A percentile compares a stretch with the other conserved stretches of the same genome.
Conservation (phyloP, 306 rosid species). For the Begonia fuchsioides region DNA sequence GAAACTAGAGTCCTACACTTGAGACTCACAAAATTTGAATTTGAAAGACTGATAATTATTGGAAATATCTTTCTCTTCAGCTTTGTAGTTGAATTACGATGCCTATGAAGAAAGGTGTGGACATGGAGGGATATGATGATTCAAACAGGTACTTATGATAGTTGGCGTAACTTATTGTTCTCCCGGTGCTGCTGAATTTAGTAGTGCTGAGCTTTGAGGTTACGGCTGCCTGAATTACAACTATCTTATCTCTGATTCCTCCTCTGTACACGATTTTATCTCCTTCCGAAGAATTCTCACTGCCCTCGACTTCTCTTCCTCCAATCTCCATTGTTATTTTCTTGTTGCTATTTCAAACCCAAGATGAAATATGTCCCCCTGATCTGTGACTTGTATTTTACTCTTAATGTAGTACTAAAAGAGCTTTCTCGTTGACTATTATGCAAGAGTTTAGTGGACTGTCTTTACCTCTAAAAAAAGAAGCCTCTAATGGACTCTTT, state of each 20-base stretch:
- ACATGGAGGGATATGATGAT: conserved; percentile 30
- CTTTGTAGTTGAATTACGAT: neutral
- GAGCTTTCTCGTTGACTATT: too few relatives aligned
- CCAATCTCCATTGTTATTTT: too few relatives aligned
- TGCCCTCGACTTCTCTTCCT: too few relatives aligned
- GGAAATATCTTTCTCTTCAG: neutral
- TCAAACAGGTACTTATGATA: conserved; percentile 17
- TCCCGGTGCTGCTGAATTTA: conserved; percentile 9
- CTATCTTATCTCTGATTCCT: conserved; percentile 10
- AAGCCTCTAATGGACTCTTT: too few relatives aligned
- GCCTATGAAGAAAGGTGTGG: neutral
- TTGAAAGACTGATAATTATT: neutral
- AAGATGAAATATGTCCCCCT: too few relatives aligned
- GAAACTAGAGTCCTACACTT: neutral
- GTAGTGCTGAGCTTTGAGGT: conserved; percentile 11
- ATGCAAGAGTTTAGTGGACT: too few relatives aligned
- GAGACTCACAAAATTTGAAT: neutral
- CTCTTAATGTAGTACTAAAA: too few relatives aligned
- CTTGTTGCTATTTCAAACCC: too few relatives aligned
- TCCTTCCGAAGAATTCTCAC: too few relatives aligned
- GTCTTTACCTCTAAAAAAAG: too few relatives aligned
- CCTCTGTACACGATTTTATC: conserved; percentile 4
- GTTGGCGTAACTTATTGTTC: conserved; percentile 10
- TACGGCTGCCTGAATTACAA: conserved; percentile 8
- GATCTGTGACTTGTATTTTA: too few relatives aligned